phyloP scores from a whole-genome alignment of 306 rosid species.

The Cyamopsis tetragonoloba region DNA sequence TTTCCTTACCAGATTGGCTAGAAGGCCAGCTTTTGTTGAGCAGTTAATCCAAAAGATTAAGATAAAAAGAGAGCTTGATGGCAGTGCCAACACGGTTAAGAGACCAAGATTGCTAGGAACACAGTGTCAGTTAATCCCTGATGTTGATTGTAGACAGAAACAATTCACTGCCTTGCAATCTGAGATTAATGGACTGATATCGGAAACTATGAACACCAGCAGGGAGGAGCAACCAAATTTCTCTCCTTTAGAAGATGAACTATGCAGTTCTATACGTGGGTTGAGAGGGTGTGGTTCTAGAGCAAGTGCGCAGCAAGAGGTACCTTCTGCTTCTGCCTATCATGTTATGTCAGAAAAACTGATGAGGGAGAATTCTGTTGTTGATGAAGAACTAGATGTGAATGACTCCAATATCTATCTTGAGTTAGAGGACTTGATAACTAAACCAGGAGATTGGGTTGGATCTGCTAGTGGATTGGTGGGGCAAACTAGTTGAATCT shows the following conservation, averaged over 20 bases:
- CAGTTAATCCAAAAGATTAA: conserved; percentile 45
- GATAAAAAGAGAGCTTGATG: conserved; percentile 46
- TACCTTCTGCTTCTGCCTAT: conserved; percentile 51
- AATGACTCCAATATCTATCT: conserved; percentile 64
- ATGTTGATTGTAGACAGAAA: conserved; percentile 27
- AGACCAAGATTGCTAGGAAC: conserved; percentile 48
- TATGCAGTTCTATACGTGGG: conserved; percentile 27
- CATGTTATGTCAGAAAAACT: conserved; percentile 51
- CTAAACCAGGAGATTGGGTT: conserved; percentile 60
- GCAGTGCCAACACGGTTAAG: conserved; percentile 40
- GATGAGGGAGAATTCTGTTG: conserved; percentile 29
- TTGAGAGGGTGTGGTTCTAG: conserved; percentile 10
- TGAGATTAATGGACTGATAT: conserved; percentile 32
- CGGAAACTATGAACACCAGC: conserved; percentile 21
- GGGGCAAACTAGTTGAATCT: conserved; percentile 55
- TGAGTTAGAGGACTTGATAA: conserved; percentile 77
- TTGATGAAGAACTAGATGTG: conserved; percentile 48
- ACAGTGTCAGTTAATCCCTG: conserved; percentile 11
- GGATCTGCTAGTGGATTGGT: conserved; percentile 50
- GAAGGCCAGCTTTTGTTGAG: conserved; percentile 38
- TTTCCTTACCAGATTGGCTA: conserved; percentile 54
- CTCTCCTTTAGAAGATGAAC: conserved; percentile 28
- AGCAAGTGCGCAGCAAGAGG: conserved; percentile 14
- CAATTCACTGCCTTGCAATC: conserved; percentile 36
- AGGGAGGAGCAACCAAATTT: conserved; percentile 14